Percentiles rank a stretch among this genome's conserved stretches.
These are phyloP conservation scores for Camelina laxa DNA, from an alignment of 345 rosid species.

Conservation along the genomic window DNA sequence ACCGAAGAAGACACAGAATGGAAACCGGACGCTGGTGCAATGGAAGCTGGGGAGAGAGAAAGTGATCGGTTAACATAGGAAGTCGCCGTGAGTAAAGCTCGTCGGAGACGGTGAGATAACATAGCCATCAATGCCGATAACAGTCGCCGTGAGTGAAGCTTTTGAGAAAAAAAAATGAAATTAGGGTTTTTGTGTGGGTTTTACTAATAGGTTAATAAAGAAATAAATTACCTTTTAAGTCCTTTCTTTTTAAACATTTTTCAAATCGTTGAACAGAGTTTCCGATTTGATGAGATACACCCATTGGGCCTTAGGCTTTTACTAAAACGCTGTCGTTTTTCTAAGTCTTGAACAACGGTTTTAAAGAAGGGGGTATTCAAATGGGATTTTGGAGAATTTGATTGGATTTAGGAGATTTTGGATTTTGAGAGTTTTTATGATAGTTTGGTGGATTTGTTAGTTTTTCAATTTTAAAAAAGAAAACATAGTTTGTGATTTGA, in stretches of 20 bases:
- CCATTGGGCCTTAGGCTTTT: too few relatives aligned
- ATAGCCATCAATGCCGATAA: slow-evolving; percentile 54
- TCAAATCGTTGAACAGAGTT: background rate
- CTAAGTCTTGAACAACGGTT: background rate
- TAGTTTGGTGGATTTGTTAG: too few relatives aligned
- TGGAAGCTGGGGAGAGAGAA: slow-evolving; percentile 33
- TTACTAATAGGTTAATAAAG: too few relatives aligned
- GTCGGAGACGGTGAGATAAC: slow-evolving; percentile 58
- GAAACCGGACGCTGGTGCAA: slow-evolving; percentile 4
- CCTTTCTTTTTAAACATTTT: background rate
- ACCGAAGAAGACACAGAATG: background rate
- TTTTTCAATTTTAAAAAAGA: too few relatives aligned
- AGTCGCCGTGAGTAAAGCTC: slow-evolving; percentile 48
- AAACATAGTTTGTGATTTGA: too few relatives aligned
- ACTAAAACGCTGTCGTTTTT: slow-evolving; percentile 30
- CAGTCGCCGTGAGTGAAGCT: too few relatives aligned
- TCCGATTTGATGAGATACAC: background rate
- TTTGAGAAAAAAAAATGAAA: background rate
- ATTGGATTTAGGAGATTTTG: too few relatives aligned
- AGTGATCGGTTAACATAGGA: slow-evolving; percentile 44
- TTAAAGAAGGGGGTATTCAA: too few relatives aligned
- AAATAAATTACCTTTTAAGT: background rate
- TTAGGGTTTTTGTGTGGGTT: too few relatives aligned
- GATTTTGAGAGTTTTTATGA: too few relatives aligned
- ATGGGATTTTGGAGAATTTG: too few relatives aligned